Conservation (phyloP, 2,329 filamentous ascomycete species). For the Lachnellula willkommii region DNA sequence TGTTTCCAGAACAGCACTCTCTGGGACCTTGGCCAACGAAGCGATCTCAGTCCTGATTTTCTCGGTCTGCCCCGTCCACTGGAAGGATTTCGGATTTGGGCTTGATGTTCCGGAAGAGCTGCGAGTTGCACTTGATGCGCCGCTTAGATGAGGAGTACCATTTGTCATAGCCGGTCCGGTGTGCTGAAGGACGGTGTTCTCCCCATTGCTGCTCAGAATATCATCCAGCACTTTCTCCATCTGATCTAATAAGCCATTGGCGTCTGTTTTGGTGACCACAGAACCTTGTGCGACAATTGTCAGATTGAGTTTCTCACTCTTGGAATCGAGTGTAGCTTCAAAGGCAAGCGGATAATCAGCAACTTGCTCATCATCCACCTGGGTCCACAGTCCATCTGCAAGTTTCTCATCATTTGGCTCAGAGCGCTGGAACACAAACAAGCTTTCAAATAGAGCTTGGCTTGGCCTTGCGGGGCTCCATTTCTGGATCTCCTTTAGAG, state of each 20-base stretch:
- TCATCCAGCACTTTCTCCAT: conserved; percentile 33
- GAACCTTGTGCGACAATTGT: conserved; percentile 54
- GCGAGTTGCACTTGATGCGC: neutral
- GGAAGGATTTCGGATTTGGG: conserved; percentile 35
- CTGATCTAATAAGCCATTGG: conserved; percentile 37
- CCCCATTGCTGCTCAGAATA: conserved; percentile 15
- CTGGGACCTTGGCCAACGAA: conserved; percentile 49
- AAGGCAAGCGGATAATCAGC: conserved; percentile 61
- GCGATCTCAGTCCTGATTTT: conserved; percentile 59
- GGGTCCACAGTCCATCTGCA: conserved; percentile 47
- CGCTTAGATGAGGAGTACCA: neutral
- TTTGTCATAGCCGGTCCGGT: neutral
- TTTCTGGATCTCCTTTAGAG: conserved; percentile 74
- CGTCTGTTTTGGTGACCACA: conserved; percentile 33
- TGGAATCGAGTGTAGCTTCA: conserved; percentile 55
- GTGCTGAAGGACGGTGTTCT: conserved; percentile 7
- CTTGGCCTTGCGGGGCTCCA: conserved; percentile 55
- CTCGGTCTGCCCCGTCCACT: conserved; percentile 53
- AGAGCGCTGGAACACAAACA: conserved; percentile 75
- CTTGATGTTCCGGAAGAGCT: neutral
- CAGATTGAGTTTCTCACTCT: conserved; percentile 45
- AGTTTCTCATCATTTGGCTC: conserved; percentile 22
- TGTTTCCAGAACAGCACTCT: conserved; percentile 46
- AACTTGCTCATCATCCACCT: conserved; percentile 41
- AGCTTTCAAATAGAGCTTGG: conserved; percentile 66